Percentiles rank a stretch among this genome's conserved stretches.
Evolutionary conservation across 164 flowering plant genomes (phyloP).

Genomic region (Dillenia suffruticosa): DNA sequence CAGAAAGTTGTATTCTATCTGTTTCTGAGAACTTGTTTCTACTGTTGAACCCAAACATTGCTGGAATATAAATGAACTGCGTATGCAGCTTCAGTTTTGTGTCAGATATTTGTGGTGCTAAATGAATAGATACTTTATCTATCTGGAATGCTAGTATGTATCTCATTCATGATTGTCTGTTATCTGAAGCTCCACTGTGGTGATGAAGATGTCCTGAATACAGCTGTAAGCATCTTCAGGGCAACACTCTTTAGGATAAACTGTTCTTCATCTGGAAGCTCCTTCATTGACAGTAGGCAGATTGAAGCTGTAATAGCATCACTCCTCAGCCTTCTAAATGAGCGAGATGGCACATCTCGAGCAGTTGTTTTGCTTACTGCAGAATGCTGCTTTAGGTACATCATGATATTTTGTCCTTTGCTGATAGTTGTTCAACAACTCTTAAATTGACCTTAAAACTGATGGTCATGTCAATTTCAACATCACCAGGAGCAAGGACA

Average conservation of each 20-base stretch:
- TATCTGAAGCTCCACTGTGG: slow-evolving; percentile 49
- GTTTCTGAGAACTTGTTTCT: too few relatives aligned
- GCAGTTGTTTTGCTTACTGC: slow-evolving; percentile 65
- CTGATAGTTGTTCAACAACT: background rate
- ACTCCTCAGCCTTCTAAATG: slow-evolving; percentile 69
- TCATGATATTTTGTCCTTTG: slow-evolving; percentile 8
- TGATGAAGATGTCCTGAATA: slow-evolving; percentile 63
- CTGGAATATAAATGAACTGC: too few relatives aligned
- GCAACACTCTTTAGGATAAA: slow-evolving; percentile 38
- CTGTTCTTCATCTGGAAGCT: slow-evolving; percentile 24
- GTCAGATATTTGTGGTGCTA: too few relatives aligned
- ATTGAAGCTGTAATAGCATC: slow-evolving; percentile 43
- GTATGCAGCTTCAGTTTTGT: too few relatives aligned
- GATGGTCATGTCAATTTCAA: slow-evolving; percentile 8
- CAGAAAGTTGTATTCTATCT: too few relatives aligned
- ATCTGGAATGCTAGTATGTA: too few relatives aligned
- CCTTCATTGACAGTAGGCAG: slow-evolving; percentile 23
- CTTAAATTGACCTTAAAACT: slow-evolving; percentile 1
- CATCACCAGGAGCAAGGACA: slow-evolving; percentile 42
- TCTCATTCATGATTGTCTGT: background rate
- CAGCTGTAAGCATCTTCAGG: slow-evolving; percentile 56
- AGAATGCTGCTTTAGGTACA: slow-evolving; percentile 71
- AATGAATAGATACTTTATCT: too few relatives aligned
- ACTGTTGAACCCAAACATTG: too few relatives aligned
- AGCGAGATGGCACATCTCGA: slow-evolving; percentile 61